phyloP scores from a whole-genome alignment of 73 alveolate species.

The Paramecium sexaurelia region DNA sequence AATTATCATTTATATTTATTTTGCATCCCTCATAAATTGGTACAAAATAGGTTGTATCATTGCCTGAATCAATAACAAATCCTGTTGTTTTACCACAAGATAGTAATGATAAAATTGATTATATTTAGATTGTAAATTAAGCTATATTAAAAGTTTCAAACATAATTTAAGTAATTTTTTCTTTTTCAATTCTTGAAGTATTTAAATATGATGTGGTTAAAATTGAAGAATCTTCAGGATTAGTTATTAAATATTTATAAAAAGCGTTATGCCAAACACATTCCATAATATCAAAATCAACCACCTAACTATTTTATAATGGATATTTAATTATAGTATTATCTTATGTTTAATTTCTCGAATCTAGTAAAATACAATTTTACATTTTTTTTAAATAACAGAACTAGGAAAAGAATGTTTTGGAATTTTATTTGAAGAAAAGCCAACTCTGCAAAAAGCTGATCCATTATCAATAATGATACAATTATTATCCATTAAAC shows the following conservation, averaged over 20 bases:
- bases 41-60: constrained; percentile 96
- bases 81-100: constrained; percentile 97
- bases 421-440: constrained; percentile 96
- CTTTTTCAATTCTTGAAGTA: constrained; percentile 8
- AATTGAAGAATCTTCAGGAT: neutral
- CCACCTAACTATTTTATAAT: neutral
- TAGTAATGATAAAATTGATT: constrained; percentile 93
- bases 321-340: neutral
- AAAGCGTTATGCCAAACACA: neutral
- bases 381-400: constrained; percentile 82
- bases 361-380: neutral
- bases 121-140: constrained; percentile 88
- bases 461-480: constrained; percentile 97
- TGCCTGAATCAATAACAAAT: constrained; percentile 97
- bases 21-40: constrained; percentile 98
- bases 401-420: constrained; percentile 87
- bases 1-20: constrained; percentile 80
- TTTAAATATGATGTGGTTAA: neutral
- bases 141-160: constrained; percentile 98
- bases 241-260: neutral
- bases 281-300: neutral
- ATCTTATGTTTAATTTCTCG: neutral
- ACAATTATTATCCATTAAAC: constrained; percentile 23
- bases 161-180: constrained; percentile 83
- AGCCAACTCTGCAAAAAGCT: constrained; percentile 96